Evolutionary conservation across 1,284 basidiomycete genomes (phyloP).

Genomic region (Sparassis latifolia): DNA sequence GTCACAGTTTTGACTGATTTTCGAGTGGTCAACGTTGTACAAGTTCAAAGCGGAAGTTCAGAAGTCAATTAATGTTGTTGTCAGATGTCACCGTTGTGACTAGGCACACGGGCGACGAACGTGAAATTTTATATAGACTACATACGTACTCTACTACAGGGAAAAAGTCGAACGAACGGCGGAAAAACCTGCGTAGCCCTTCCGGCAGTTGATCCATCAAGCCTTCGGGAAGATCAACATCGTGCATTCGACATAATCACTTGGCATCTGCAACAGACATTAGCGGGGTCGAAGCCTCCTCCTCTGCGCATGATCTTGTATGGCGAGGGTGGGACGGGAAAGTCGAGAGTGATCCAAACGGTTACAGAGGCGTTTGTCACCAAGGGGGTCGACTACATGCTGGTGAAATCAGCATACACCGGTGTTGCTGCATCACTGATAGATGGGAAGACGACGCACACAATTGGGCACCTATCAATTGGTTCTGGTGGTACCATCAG

Average conservation of each 20-base stretch:
- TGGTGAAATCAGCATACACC: conserved; percentile 28
- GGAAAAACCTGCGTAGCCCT: neutral
- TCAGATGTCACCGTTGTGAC: too few species aligned
- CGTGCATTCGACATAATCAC: conserved; percentile 26
- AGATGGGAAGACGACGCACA: conserved; percentile 24
- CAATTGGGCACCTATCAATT: conserved; percentile 7
- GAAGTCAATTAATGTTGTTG: too few species aligned
- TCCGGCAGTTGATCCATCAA: neutral
- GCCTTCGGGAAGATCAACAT: conserved; percentile 13
- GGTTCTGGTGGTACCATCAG: neutral
- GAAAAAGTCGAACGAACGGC: too few species aligned
- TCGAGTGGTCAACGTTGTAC: too few species aligned
- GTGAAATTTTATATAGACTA: too few species aligned
- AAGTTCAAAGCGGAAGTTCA: too few species aligned
- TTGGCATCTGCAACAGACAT: conserved; percentile 21
- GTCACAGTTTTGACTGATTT: too few species aligned
- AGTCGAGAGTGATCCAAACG: conserved; percentile 30
- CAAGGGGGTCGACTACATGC: neutral
- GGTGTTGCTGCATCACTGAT: conserved; percentile 30
- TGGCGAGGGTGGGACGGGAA: conserved; percentile 33
- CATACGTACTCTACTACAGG: too few species aligned
- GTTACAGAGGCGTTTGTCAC: conserved; percentile 22
- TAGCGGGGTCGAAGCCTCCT: conserved; percentile 11
- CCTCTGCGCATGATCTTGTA: conserved; percentile 26
- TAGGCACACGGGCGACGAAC: too few species aligned